Evolutionary conservation across 2,329 filamentous ascomycete genomes (phyloP), one percentile per base, ranked within the genome.

Genomic region (Diaporthe helianthi): DNA sequence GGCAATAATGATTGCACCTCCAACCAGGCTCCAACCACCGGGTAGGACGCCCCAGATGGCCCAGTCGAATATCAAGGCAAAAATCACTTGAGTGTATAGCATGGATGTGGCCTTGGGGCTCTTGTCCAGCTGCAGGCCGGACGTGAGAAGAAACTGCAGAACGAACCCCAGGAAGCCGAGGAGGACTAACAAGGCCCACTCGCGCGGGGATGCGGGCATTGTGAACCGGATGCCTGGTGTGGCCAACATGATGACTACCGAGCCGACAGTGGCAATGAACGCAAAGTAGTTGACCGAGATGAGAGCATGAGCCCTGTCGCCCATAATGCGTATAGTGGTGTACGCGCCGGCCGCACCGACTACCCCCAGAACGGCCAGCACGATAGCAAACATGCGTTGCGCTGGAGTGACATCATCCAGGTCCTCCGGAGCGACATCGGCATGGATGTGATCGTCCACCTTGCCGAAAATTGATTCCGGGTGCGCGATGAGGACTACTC

Each of bases 221-320:
- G 81, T 77, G 10, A 85, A 80, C 3, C 78, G 74, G 29, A 84
- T 74, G 41, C 78, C 78, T 0, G 83, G 83, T 33, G 83, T 77
- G 10, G 81, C 70, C 15, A 82, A 81, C 76, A 94, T 87, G 47
- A 87, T 86, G 0, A 90, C 74, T 1, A 86, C 79, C 9, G 90
- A 92, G 63, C 93, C 87, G 0, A 92, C 74, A 0, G 89, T 91
- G 47, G 90, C 91, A 77, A 89, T 85, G 0, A 82, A 80, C 1
- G 90, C 89, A 76, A 95, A 94, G 78, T 94, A 95, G 72, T 92
- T 94, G 9, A 95, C 92, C 36, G 86, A 90, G 51, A 95, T 87
- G 19, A 96, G 85, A 0, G 93, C 89, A 76, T 95, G 92, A 0
- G 90, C 90, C 24, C 92, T 84, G 73, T 88, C 87, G 1, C 93